Conservation (phyloP, 2,329 filamentous ascomycete genomes). For the Alternaria burnsii region DNA sequence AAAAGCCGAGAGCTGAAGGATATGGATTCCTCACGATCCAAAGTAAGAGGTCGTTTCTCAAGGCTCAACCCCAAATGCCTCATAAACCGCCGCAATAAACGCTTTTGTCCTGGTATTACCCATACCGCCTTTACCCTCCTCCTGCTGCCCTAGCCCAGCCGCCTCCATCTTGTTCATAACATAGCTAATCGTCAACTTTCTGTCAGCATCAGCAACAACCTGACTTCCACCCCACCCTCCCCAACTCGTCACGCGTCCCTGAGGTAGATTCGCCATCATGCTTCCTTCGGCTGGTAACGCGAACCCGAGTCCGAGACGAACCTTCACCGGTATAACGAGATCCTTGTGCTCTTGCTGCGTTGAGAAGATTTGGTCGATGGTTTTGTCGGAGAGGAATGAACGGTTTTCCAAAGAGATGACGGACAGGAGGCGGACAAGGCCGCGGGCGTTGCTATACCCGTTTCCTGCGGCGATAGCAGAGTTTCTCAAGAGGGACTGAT, state of each 20-base stretch:
- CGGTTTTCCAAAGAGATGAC: slow-evolving; percentile 14
- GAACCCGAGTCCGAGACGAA: slow-evolving; percentile 23
- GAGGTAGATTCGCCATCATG: slow-evolving; percentile 16
- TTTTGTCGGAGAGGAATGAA: slow-evolving; percentile 16
- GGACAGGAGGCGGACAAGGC: slow-evolving; percentile 17
- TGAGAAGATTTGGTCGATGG: slow-evolving; percentile 23
- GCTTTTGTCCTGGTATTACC: slow-evolving; percentile 14
- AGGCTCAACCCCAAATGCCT: slow-evolving; percentile 13
- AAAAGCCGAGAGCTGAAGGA: background rate
- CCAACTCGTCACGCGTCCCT: slow-evolving; percentile 25
- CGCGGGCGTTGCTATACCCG: slow-evolving; percentile 24
- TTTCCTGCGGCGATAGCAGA: slow-evolving; percentile 17
- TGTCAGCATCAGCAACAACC: slow-evolving; percentile 24
- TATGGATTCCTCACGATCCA: background rate
- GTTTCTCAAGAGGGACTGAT: slow-evolving; percentile 5
- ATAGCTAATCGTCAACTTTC: slow-evolving; percentile 25
- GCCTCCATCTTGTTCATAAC: slow-evolving; percentile 33
- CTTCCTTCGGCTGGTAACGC: slow-evolving; percentile 9
- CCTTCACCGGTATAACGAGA: slow-evolving; percentile 7
- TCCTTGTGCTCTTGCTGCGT: slow-evolving; percentile 16
- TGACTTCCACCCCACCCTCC: slow-evolving; percentile 31
- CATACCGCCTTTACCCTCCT: slow-evolving; percentile 1
- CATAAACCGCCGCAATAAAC: slow-evolving; percentile 22
- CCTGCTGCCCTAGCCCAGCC: slow-evolving; percentile 1
- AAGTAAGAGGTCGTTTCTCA: background rate